These are phyloP conservation scores for Ilyonectria destructans DNA, from an alignment of 2,329 filamentous ascomycete genomes.

Conservation along the genomic window DNA sequence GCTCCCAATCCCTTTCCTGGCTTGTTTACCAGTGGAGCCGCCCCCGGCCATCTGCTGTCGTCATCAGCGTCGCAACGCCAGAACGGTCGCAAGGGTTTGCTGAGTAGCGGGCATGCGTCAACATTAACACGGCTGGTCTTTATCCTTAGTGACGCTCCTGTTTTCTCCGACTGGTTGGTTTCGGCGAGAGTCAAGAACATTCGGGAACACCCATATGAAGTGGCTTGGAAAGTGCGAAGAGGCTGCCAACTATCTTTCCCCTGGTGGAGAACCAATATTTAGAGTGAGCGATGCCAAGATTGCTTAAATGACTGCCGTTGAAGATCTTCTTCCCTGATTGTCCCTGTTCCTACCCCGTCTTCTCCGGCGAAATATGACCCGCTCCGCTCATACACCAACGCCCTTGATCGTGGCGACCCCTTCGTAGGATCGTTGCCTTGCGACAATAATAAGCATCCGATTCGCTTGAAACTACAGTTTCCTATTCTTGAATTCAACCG, in stretches of 20 bases:
- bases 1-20: constrained; percentile 6
- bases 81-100: constrained; percentile 12
- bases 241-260: not conserved
- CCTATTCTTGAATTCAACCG: too few species aligned
- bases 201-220: too few species aligned
- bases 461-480: too few species aligned
- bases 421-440: too few species aligned
- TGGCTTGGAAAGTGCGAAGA: too few species aligned
- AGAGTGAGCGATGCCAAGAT: not conserved
- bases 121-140: not conserved
- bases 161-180: not conserved
- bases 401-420: too few species aligned
- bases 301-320: not conserved
- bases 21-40: constrained; percentile 9
- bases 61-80: constrained; percentile 33
- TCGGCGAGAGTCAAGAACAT: not conserved
- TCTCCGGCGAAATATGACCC: not conserved
- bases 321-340: not conserved
- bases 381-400: too few species aligned
- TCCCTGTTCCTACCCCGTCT: too few species aligned
- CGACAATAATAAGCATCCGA: too few species aligned
- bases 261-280: constrained; percentile 1
- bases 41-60: constrained; percentile 20
- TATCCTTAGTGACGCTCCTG: not conserved
- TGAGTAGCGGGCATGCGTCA: constrained; percentile 1